Evolutionary conservation across 345 rosid species (phyloP), one percentile per base, ranked within the genome.

Genomic region (Aquilaria yunnanensis): DNA sequence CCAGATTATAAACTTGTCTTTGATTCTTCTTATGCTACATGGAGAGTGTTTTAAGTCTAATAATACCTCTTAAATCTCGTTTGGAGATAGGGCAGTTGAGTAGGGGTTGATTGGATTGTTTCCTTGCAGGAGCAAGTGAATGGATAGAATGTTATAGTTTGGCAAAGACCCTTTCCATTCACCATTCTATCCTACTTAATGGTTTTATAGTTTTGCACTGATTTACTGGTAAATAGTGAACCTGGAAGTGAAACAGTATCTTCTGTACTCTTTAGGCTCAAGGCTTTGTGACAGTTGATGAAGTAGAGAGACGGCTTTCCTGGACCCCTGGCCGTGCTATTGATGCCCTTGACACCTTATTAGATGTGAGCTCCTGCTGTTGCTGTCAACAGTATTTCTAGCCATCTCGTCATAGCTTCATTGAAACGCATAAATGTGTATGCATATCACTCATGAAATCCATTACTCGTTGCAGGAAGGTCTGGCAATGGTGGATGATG

Each of bases 301-400:
- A 87, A 71, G 86, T 92, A 58, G 85, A 81, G 78, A 75, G 74
- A 75, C 83, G 70, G 14, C 81, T 92, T 60, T 78, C 91, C 8
- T 92, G 98, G 98, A 81, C 87, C 54, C 67, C 87, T 57, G 98
- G 97, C 12, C 92, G 90, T 62, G 97, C 92, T 13, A 73, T 77
- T 46, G 98, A 89, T 67, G 85, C 83, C 63, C 88, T 92, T 14
- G 90, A 93, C 48, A 83, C 84, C 62, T 74, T 93, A 61, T 75
- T 90, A 69, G 90, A 93, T 31, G 97, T 83, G 75, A 58, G 75
- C 62, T 62, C 54, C 55, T 70, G 14, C 67, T 14, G 8, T 32
- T 34, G 37, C 32, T 34, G 16, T 32, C 23, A 51, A 31, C 23
- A 23, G 23, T 46, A 43, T 51, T 43, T 59, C 41, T 47, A 31